These are phyloP conservation scores for Prosopis cineraria DNA, from an alignment of 306 rosid genomes.

Conservation along the genomic window DNA sequence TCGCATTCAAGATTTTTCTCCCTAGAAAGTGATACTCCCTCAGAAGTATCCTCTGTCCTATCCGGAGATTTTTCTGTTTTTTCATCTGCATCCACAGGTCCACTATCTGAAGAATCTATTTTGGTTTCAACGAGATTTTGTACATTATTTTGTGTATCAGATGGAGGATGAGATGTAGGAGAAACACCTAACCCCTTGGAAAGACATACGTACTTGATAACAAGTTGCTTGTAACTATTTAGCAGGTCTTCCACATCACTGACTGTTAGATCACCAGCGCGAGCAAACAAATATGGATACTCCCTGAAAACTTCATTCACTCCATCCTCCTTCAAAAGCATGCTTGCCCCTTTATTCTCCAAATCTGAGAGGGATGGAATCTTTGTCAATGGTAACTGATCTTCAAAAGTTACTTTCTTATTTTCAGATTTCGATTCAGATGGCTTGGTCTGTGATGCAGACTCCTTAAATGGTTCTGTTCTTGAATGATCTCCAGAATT, in stretches of 20 bases:
- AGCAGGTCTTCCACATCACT: constrained; percentile 82
- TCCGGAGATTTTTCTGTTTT: constrained; percentile 39
- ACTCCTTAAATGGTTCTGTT: constrained; percentile 47
- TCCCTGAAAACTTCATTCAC: constrained; percentile 67
- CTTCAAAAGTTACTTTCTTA: constrained; percentile 47
- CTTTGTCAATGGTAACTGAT: constrained; percentile 48
- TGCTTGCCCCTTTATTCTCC: constrained; percentile 83
- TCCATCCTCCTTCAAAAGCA: constrained; percentile 72
- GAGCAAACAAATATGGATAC: constrained; percentile 80
- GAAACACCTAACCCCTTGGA: constrained; percentile 70
- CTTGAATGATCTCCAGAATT: constrained; percentile 41
- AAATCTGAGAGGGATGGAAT: constrained; percentile 84
- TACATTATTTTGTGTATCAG: constrained; percentile 43
- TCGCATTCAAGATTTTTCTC: constrained; percentile 51
- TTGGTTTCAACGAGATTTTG: constrained; percentile 47
- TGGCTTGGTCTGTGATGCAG: constrained; percentile 40
- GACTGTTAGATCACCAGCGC: constrained; percentile 72
- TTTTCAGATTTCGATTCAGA: constrained; percentile 49
- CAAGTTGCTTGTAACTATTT: constrained; percentile 82
- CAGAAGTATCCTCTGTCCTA: constrained; percentile 40
- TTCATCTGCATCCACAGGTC: constrained; percentile 41
- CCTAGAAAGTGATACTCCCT: constrained; percentile 42
- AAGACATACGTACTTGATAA: constrained; percentile 80
- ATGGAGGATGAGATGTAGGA: constrained; percentile 43
- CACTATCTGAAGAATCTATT: constrained; percentile 45